These are phyloP conservation scores for Coemansia sp. DNA, from an alignment of 192 early-diverging fungal species.

Conservation along the genomic window DNA sequence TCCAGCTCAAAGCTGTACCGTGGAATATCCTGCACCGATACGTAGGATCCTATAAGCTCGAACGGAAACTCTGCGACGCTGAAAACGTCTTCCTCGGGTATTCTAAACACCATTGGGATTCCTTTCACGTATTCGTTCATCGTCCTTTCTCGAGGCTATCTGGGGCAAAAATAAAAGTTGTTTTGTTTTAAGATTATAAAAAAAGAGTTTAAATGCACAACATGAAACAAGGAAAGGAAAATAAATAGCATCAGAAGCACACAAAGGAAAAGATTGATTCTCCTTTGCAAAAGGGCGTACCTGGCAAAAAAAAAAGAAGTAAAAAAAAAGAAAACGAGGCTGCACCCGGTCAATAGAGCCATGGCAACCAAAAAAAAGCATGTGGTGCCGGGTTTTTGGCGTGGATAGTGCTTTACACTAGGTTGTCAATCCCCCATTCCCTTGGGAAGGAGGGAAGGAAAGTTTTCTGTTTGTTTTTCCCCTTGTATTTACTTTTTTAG, in stretches of 20 bases:
- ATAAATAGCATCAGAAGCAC: not conserved
- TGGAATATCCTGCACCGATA: slow-evolving; percentile 45
- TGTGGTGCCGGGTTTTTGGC: too few relatives aligned
- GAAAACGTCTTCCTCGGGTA: slow-evolving; percentile 38
- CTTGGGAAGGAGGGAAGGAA: too few relatives aligned
- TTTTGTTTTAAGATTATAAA: not conserved
- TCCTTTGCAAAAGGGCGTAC: not conserved
- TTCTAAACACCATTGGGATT: slow-evolving; percentile 31
- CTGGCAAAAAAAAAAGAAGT: too few relatives aligned
- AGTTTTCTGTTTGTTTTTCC: too few relatives aligned
- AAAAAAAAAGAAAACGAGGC: not conserved
- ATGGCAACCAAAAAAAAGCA: too few relatives aligned
- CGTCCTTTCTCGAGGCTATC: not conserved
- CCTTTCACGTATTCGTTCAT: slow-evolving; percentile 46
- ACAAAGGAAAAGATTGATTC: not conserved
- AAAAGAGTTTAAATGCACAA: not conserved
- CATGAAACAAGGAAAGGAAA: not conserved
- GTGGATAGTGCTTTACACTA: too few relatives aligned
- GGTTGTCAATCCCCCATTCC: too few relatives aligned
- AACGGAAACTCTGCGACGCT: slow-evolving; percentile 48
- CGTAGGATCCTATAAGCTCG: slow-evolving; percentile 40
- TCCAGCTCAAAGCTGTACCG: slow-evolving; percentile 45
- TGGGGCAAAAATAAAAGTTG: not conserved
- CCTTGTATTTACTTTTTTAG: too few relatives aligned
- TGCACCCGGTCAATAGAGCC: not conserved